Conservation (phyloP, 352 stramenopile genomes). For the Phytophthora constricta region DNA sequence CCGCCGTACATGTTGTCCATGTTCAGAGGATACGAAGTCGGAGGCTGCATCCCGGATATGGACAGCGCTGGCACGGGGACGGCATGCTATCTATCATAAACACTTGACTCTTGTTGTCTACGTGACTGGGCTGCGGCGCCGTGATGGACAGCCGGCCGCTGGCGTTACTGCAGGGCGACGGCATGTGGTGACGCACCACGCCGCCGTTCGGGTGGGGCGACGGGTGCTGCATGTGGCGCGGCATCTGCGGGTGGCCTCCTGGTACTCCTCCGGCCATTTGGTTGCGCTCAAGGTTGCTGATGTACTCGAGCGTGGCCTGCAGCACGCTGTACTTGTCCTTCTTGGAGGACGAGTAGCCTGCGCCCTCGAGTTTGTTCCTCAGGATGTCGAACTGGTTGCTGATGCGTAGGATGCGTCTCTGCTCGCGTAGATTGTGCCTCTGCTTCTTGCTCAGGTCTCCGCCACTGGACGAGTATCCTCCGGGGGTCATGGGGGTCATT, state of each 20-base stretch:
- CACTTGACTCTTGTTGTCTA: conserved; percentile 46
- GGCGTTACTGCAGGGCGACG: conserved; percentile 40
- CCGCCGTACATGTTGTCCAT: conserved; percentile 52
- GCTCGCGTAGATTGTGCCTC: conserved; percentile 83
- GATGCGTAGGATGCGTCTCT: conserved; percentile 83
- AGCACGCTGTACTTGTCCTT: conserved; percentile 90
- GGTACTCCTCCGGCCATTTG: conserved; percentile 36
- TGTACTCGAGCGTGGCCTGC: conserved; percentile 86
- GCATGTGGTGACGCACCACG: conserved; percentile 31
- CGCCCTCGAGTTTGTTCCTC: conserved; percentile 73
- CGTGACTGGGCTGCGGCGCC: conserved; percentile 46
- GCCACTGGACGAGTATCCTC: conserved; percentile 49
- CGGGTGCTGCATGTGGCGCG: conserved; percentile 37
- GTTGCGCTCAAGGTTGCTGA: conserved; percentile 75
- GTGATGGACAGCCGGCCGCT: conserved; percentile 54
- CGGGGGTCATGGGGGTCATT: conserved; percentile 62
- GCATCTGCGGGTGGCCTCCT: conserved; percentile 15
- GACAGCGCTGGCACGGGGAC: conserved; percentile 75
- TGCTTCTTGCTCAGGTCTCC: conserved; percentile 85
- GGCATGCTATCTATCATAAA: conserved; percentile 86
- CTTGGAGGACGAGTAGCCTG: conserved; percentile 77
- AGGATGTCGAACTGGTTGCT: conserved; percentile 88
- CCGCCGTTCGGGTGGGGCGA: conserved; percentile 17
- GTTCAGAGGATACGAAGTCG: conserved; percentile 65
- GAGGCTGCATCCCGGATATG: conserved; percentile 62